Percentiles rank a stretch among this genome's conserved stretches.
These are phyloP conservation scores for Fulvia fulva DNA, from an alignment of 2,329 filamentous ascomycete genomes.

Conservation along the genomic window DNA sequence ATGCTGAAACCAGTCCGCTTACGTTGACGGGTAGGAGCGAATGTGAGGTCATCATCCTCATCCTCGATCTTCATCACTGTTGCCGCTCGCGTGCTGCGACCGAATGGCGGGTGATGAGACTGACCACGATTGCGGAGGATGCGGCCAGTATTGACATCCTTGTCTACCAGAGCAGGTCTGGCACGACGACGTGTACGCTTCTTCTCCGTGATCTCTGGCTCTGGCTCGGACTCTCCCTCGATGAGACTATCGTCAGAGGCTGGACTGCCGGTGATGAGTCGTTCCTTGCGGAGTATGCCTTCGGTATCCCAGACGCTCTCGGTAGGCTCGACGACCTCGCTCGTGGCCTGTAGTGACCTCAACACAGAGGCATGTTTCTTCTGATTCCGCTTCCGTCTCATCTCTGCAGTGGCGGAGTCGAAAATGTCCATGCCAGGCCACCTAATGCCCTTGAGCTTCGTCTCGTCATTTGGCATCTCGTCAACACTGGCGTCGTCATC, in stretches of 20 bases:
- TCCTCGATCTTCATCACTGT: constrained; percentile 20
- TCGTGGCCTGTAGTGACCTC: constrained; percentile 61
- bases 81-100: constrained; percentile 7
- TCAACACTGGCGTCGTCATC: constrained; percentile 33
- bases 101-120: constrained; percentile 10
- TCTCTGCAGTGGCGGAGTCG: constrained; percentile 69
- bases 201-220: constrained; percentile 27
- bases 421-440: constrained; percentile 80
- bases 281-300: constrained; percentile 40
- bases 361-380: constrained; percentile 71
- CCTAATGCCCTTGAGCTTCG: constrained; percentile 65
- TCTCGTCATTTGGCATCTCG: constrained; percentile 31
- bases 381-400: constrained; percentile 72
- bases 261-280: constrained; percentile 44
- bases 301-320: constrained; percentile 59
- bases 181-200: constrained; percentile 22
- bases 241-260: constrained; percentile 37
- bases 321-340: constrained; percentile 58
- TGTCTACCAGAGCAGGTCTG: constrained; percentile 25
- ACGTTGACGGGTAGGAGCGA: constrained; percentile 26
- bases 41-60: constrained; percentile 32
- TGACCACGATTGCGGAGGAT: constrained; percentile 16
- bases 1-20: constrained; percentile 40
- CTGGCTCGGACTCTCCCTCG: constrained; percentile 31
- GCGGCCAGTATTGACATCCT: constrained; percentile 27